Base-by-base conservation (phyloP, 768 basidiomycete species). In the Hirschioporus abietinus region DNA sequence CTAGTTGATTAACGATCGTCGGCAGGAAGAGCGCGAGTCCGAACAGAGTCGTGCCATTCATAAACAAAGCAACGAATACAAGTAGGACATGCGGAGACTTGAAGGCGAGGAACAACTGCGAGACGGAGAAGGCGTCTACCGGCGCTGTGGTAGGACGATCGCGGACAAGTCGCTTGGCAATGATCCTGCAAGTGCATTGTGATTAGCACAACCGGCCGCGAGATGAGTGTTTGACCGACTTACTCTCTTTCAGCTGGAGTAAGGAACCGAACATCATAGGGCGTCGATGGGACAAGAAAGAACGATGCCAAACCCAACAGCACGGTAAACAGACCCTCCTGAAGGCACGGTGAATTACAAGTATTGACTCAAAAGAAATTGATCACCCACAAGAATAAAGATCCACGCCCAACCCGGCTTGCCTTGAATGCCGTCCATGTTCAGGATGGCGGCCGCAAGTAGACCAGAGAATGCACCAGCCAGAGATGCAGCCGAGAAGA, bases 381-480 rank as follows among this genome's bases (percentile, higher is more conserved):
- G 5, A 12, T 52, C 12, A 27, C 58, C 34, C 75, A 75, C 24
- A 17, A 26, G 36, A 18, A 36, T 12, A 58, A 63, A 52, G 36
- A 66, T 34, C 88, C 87, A 91, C 20, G 83, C 79, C 88, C 88
- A 90, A 0, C 85, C 88, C 1, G 82, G 78, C 65, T 76, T 80
- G 8, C 85, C 83, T 1, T 81, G 80, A 9, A 80, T 74, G 18
- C 84, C 84, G 61, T 86, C 73, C 79, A 91, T 85, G 18, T 85
- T 74, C 23, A 79, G 71, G 63, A 91, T 87, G 0, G 80, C 86
- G 30, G 85, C 78, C 0, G 88, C 88, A 26, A 91, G 79, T 8
- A 90, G 74, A 58, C 89, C 89, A 7, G 87, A 88, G 70, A 88
- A 88, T 0, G 85, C 83, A 0, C 86, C 85, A 0, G 87, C 82